A percentile compares a stretch with the other conserved stretches of the same genome.
phyloP scores from a whole-genome alignment of 1,139 yeast genomes.

The Sugiyamaella paludigena region DNA sequence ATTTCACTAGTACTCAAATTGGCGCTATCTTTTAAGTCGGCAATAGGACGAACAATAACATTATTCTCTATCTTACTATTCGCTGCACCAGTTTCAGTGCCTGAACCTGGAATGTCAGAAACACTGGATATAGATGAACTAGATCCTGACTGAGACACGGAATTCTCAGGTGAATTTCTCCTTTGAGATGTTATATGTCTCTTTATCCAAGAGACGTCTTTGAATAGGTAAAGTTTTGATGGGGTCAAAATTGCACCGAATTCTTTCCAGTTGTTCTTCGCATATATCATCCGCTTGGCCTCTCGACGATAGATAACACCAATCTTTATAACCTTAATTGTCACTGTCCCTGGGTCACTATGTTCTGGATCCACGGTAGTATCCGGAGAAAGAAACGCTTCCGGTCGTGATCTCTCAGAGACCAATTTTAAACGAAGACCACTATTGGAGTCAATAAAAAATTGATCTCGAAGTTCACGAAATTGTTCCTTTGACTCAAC shows the following conservation, averaged over 20 bases:
- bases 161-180: not conserved
- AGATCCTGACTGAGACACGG: too few relatives aligned
- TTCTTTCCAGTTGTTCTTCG: constrained; percentile 39
- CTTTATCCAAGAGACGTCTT: constrained; percentile 42
- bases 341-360: constrained; percentile 41
- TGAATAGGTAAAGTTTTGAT: constrained; percentile 43
- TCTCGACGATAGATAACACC: constrained; percentile 42
- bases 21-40: too few relatives aligned
- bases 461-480: constrained; percentile 32
- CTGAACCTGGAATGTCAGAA: too few relatives aligned
- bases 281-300: constrained; percentile 35
- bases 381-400: constrained; percentile 33
- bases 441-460: constrained; percentile 20
- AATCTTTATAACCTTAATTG: constrained; percentile 41
- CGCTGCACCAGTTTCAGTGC: too few relatives aligned
- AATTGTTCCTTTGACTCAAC: constrained; percentile 31
- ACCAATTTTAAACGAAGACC: constrained; percentile 40
- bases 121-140: too few relatives aligned
- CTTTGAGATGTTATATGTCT: not conserved
- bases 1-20: constrained; percentile 18
- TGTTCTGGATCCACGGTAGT: constrained; percentile 30
- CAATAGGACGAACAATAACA: too few relatives aligned
- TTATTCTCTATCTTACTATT: too few relatives aligned
- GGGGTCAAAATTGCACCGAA: constrained; percentile 46
- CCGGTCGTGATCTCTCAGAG: constrained; percentile 40